Percentiles rank a stretch among this genome's conserved stretches.
Conservation (phyloP, 441 rosid genomes). For the Breynia disticha region DNA sequence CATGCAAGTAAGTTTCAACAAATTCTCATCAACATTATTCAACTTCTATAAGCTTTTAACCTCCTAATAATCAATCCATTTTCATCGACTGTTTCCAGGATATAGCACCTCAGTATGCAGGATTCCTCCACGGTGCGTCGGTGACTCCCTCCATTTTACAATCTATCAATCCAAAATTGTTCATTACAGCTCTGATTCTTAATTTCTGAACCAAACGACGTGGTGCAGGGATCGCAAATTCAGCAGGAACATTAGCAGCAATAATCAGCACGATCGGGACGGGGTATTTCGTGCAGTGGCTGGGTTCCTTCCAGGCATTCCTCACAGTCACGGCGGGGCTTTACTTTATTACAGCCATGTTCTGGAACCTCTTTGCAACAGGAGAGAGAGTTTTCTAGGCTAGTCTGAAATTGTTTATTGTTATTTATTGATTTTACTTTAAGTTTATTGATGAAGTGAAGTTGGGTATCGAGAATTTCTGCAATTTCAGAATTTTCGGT, state of each 20-base stretch:
- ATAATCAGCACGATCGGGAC: slow-evolving; percentile 90
- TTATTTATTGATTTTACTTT: too few species aligned
- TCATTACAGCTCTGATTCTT: background rate
- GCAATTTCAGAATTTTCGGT: too few species aligned
- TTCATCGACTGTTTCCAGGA: slow-evolving; percentile 34
- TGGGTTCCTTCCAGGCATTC: slow-evolving; percentile 88
- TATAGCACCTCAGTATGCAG: slow-evolving; percentile 81
- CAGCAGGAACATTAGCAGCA: slow-evolving; percentile 90
- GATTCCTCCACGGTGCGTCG: slow-evolving; percentile 66
- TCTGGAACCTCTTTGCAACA: slow-evolving; percentile 65
- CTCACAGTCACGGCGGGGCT: slow-evolving; percentile 67
- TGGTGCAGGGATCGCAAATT: slow-evolving; percentile 62
- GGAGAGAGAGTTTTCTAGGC: slow-evolving; percentile 69
- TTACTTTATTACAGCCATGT: slow-evolving; percentile 54
- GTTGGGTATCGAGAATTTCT: too few species aligned
- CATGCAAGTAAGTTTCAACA: slow-evolving; percentile 53
- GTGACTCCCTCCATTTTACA: background rate
- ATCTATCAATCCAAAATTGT: background rate
- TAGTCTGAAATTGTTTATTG: background rate
- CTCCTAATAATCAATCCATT: background rate
- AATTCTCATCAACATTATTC: background rate
- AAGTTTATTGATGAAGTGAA: too few species aligned
- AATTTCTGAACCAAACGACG: background rate
- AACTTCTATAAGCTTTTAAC: background rate
- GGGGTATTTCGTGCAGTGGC: slow-evolving; percentile 83